Evolutionary conservation across 768 basidiomycete species (phyloP).

Genomic region (Hygrophorus russula): DNA sequence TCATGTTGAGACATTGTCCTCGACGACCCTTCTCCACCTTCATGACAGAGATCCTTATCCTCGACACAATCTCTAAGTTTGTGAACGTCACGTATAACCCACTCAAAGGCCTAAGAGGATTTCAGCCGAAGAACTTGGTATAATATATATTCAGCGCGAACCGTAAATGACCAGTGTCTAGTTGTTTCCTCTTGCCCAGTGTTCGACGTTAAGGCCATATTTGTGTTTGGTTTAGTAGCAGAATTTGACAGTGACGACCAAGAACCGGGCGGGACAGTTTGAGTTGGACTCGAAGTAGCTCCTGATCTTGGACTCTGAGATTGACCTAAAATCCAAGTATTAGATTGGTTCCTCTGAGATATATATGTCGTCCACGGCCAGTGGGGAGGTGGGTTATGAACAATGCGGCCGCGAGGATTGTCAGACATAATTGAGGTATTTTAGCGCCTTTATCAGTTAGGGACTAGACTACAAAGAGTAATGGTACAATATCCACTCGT

Average conservation of each 20-base stretch:
- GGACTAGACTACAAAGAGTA: too few relatives aligned
- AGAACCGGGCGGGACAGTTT: slow-evolving; percentile 9
- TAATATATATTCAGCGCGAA: slow-evolving; percentile 16
- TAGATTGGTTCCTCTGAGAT: slow-evolving; percentile 18
- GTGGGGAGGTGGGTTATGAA: slow-evolving; percentile 30
- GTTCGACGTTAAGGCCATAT: slow-evolving; percentile 13
- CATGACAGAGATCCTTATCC: slow-evolving; percentile 16
- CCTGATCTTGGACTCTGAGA: slow-evolving; percentile 9
- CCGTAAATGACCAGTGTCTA: slow-evolving; percentile 57
- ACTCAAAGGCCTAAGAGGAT: slow-evolving; percentile 53
- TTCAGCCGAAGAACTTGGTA: slow-evolving; percentile 1
- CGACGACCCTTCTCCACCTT: slow-evolving; percentile 18
- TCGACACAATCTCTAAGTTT: slow-evolving; percentile 52
- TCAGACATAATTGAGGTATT: neutral
- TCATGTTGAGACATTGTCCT: slow-evolving; percentile 21
- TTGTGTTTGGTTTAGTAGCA: slow-evolving; percentile 12
- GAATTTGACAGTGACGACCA: slow-evolving; percentile 16
- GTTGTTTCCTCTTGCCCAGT: slow-evolving; percentile 34
- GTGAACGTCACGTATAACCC: slow-evolving; percentile 48
- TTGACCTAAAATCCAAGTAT: slow-evolving; percentile 19
- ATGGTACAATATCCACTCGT: too few relatives aligned
- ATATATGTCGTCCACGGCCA: slow-evolving; percentile 44
- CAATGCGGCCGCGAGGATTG: too few relatives aligned
- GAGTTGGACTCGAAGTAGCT: slow-evolving; percentile 10
- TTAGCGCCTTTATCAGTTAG: neutral